phyloP scores from a whole-genome alignment of 805 yeast genomes.

The Saccharomycopsis synnaedendra region DNA sequence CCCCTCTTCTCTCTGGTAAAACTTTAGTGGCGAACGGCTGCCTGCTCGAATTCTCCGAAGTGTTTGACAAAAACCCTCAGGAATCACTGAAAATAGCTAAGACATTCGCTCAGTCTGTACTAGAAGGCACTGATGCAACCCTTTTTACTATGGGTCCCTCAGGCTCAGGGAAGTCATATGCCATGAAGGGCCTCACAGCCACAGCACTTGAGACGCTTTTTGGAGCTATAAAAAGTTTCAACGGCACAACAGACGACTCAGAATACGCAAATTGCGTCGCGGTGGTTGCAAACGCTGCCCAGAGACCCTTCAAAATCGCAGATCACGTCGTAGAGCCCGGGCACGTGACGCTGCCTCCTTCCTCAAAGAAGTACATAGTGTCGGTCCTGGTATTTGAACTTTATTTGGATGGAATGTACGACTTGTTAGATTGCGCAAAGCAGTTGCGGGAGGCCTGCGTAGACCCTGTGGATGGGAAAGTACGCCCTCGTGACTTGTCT shows the following conservation, averaged over 20 bases:
- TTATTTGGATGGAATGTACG: slow-evolving; percentile 34
- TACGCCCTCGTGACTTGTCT: slow-evolving; percentile 32
- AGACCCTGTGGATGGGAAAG: slow-evolving; percentile 31
- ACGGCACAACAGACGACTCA: not conserved
- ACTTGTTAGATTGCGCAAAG: slow-evolving; percentile 20
- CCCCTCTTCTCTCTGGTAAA: too few relatives aligned
- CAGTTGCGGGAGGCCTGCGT: slow-evolving; percentile 18
- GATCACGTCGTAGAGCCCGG: not conserved
- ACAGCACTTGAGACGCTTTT: slow-evolving; percentile 25
- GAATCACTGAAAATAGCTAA: too few relatives aligned
- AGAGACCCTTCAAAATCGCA: not conserved
- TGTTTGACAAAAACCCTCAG: too few relatives aligned
- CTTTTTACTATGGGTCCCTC: slow-evolving; percentile 44
- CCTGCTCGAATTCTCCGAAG: too few relatives aligned
- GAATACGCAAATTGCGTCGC: not conserved
- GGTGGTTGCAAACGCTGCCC: not conserved
- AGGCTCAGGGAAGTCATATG: slow-evolving; percentile 37
- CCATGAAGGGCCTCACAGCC: slow-evolving; percentile 30
- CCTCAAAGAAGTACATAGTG: slow-evolving; percentile 21
- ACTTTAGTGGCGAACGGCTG: too few relatives aligned
- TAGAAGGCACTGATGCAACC: slow-evolving; percentile 26
- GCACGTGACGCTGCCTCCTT: not conserved
- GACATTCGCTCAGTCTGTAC: too few relatives aligned
- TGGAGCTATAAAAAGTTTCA: slow-evolving; percentile 4
- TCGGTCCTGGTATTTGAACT: slow-evolving; percentile 42